Conservation (phyloP, 1,284 basidiomycete genomes). For the Tausonia pullulans region DNA sequence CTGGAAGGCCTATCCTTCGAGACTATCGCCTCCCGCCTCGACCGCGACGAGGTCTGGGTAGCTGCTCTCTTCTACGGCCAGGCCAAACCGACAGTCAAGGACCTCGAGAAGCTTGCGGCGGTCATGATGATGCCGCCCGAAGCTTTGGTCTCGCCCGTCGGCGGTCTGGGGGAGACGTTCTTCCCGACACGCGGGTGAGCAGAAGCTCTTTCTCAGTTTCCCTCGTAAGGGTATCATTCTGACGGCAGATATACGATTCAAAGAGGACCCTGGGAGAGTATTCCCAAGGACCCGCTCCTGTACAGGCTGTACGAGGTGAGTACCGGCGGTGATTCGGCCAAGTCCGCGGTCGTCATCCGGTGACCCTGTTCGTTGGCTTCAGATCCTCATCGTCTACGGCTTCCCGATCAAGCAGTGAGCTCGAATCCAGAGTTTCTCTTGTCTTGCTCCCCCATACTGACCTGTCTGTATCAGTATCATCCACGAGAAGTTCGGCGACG, state of each 20-base stretch:
- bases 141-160: constrained; percentile 30
- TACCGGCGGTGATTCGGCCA: too few relatives aligned
- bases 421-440: neutral
- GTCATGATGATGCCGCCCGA: constrained; percentile 32
- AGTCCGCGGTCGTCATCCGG: too few relatives aligned
- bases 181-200: constrained; percentile 55
- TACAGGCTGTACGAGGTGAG: constrained; percentile 52
- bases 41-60: constrained; percentile 78
- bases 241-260: constrained; percentile 25
- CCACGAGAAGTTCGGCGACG: constrained; percentile 84
- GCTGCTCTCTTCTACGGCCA: constrained; percentile 78
- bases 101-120: constrained; percentile 46
- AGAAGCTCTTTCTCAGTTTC: constrained; percentile 44
- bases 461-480: constrained; percentile 39
- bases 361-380: too few relatives aligned
- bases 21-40: constrained; percentile 32
- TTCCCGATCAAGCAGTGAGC: constrained; percentile 55
- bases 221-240: constrained; percentile 38
- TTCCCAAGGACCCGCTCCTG: constrained; percentile 24
- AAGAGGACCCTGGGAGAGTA: constrained; percentile 27
- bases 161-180: constrained; percentile 53
- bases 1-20: too few relatives aligned
- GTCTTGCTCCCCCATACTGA: neutral
- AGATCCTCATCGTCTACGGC: constrained; percentile 69
- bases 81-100: constrained; percentile 56